Evolutionary conservation across 2,329 filamentous ascomycete genomes (phyloP), one percentile per base, ranked within the genome.

Genomic region (Coleophoma crateriformis): DNA sequence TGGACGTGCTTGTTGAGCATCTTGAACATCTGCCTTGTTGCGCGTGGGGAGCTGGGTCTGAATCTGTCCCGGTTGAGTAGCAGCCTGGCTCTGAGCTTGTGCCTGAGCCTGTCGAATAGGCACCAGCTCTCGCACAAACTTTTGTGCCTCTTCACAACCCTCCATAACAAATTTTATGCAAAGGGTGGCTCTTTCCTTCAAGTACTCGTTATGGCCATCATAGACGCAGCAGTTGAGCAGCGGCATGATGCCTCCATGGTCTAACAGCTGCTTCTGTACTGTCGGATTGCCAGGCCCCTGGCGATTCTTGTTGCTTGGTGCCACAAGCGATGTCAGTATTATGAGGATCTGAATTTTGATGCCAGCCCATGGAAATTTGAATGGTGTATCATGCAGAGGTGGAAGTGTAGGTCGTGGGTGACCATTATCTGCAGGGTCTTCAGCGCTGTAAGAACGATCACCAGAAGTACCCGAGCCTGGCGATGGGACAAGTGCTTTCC

Each of bases 331-430:
- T 0, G 89, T 91, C 11, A 97, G 80, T 34, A 96, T 94, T 46
- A 94, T 85, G 12, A 97, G 87, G 39, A 95, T 90, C 51, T 96
- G 84, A 45, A 90, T 94, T 71, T 97, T 97, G 61, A 96, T 85
- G 49, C 94, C 79, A 1, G 77, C 70, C 82, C 82, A 85, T 0
- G 82, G 75, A 60, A 82, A 85, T 59, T 81, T 80, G 64, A 83
- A 74, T 0, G 82, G 79, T 1, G 77, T 75, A 37, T 85, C 81
- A 50, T 95, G 68, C 71, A 87, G 70, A 2, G 72, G 71, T 58
- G 63, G 75, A 54, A 67, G 72, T 27, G 67, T 75, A 42, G 64
- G 74, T 0, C 61, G 55, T 51, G 69, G 75, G 40, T 45, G 41
- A n/a, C 19, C 11, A 44, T 44, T 44, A 15, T 20, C 12, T 15